Evolutionary conservation across 306 rosid genomes (phyloP).

Genomic region (Gleditsia sinensis): DNA sequence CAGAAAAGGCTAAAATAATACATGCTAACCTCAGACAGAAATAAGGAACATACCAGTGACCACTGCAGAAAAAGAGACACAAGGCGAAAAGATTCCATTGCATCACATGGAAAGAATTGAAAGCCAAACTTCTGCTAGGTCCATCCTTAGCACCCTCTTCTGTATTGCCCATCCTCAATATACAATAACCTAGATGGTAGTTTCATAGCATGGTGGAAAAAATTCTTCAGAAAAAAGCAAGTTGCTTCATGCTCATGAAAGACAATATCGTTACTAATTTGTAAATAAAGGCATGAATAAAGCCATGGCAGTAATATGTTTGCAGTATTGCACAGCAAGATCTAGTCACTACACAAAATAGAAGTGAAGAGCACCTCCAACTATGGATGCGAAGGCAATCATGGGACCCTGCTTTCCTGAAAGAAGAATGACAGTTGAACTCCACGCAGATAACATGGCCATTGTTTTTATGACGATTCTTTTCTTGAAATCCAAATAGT

Average conservation of each 20-base stretch:
- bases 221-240: conserved; percentile 25
- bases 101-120: conserved; percentile 60
- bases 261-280: conserved; percentile 26
- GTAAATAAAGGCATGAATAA: conserved; percentile 14
- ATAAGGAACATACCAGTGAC: conserved; percentile 80
- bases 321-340: conserved; percentile 22
- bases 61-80: conserved; percentile 90
- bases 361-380: conserved; percentile 69
- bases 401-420: conserved; percentile 92
- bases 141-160: conserved; percentile 43
- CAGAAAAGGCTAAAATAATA: conserved; percentile 19
- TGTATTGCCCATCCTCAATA: conserved; percentile 55
- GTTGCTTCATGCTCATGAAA: conserved; percentile 19
- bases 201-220: conserved; percentile 4
- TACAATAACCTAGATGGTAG: conserved; percentile 74
- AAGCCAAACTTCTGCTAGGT: conserved; percentile 35
- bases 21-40: conserved; percentile 32
- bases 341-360: conserved; percentile 16
- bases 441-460: conserved; percentile 74
- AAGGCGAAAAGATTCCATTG: conserved; percentile 90
- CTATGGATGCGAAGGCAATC: conserved; percentile 65
- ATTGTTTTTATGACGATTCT: conserved; percentile 53
- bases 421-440: conserved; percentile 80
- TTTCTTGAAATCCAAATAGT: conserved; percentile 43
- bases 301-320: conserved; percentile 6